Evolutionary conservation across 331 rosid genomes (phyloP).

Genomic region (Spiraea crenata): DNA sequence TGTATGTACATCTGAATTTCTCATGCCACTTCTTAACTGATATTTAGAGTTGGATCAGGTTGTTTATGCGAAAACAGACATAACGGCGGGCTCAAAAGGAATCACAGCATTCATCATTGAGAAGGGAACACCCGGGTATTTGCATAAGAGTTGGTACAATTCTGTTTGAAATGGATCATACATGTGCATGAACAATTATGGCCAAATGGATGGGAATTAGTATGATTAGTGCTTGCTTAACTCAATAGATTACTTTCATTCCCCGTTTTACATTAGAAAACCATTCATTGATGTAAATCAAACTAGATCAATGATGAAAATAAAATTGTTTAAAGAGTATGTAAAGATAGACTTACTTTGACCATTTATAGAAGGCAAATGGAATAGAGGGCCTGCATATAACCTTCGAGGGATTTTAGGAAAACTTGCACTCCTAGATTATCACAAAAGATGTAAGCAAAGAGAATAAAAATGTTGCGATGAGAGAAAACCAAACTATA

Average conservation of each 20-base stretch:
- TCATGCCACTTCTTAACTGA: background rate
- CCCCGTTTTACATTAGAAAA: no score
- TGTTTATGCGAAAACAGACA: slow-evolving; percentile 89
- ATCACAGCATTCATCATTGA: slow-evolving; percentile 92
- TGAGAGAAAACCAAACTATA: background rate
- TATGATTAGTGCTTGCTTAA: no score
- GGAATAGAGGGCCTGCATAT: background rate
- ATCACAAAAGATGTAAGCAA: background rate
- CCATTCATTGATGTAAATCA: no score
- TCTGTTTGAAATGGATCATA: slow-evolving; percentile 21
- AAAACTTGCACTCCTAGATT: background rate
- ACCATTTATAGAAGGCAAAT: background rate
- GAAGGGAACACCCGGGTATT: slow-evolving; percentile 92
- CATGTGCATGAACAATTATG: background rate
- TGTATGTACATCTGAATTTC: background rate
- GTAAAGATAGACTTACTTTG: no score
- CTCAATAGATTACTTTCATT: no score
- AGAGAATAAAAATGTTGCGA: background rate
- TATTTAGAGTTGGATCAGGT: slow-evolving; percentile 53
- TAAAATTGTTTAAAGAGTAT: no score
- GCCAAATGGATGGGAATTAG: background rate
- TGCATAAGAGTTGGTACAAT: slow-evolving; percentile 29
- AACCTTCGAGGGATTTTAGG: background rate
- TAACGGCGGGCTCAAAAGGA: slow-evolving; percentile 85
- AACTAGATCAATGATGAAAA: no score